phyloP scores from a whole-genome alignment of 179 eudicot species.

The Heliamphora pulchella region DNA sequence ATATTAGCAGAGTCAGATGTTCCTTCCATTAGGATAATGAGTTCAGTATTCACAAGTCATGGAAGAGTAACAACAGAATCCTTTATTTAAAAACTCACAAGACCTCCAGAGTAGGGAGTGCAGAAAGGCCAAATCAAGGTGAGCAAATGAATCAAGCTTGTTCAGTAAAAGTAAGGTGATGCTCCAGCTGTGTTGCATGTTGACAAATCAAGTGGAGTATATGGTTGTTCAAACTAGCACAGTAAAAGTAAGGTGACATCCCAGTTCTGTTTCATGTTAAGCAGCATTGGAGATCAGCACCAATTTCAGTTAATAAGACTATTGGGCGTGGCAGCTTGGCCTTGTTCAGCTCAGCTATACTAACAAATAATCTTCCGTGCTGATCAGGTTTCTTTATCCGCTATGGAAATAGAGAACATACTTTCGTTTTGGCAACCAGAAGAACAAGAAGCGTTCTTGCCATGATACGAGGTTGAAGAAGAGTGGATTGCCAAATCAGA shows the following conservation, averaged over 20 bases:
- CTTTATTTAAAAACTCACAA: not conserved
- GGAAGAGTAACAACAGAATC: not conserved
- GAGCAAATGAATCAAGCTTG: too few species aligned
- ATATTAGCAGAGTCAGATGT: too few species aligned
- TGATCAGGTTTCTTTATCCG: not conserved
- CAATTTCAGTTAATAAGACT: not conserved
- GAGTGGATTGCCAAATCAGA: not conserved
- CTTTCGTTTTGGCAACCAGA: not conserved
- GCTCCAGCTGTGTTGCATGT: too few species aligned
- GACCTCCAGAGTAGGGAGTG: not conserved
- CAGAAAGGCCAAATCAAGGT: not conserved
- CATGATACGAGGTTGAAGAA: not conserved
- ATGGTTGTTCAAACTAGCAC: not conserved
- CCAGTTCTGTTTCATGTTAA: not conserved
- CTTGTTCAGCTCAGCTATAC: not conserved
- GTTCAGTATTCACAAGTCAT: not conserved
- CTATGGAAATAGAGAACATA: not conserved
- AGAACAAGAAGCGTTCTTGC: not conserved
- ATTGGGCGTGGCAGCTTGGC: not conserved
- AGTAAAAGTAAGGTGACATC: not conserved
- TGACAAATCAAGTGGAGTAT: not conserved
- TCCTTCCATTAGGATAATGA: too few species aligned
- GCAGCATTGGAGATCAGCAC: not conserved
- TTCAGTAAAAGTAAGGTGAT: too few species aligned
- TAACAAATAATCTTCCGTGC: not conserved